Evolutionary conservation across 192 early-diverging fungal species (phyloP).

Genomic region (Nowakowskiella sp.): DNA sequence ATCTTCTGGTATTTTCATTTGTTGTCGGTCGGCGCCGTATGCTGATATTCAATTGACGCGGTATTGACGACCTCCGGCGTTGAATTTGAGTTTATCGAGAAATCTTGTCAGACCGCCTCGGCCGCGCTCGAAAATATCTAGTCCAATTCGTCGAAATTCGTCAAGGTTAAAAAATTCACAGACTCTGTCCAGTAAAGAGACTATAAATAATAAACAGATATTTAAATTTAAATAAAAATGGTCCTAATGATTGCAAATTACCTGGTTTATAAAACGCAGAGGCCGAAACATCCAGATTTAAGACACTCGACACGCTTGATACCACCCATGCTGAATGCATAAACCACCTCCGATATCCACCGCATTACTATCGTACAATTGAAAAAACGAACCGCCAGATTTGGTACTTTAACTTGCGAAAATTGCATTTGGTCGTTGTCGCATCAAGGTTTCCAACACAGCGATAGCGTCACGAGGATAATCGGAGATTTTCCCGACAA

Average conservation of each 20-base stretch:
- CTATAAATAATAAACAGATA: not conserved
- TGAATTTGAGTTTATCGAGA: not conserved
- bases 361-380: not conserved
- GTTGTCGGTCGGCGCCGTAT: not conserved
- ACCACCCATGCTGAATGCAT: not conserved
- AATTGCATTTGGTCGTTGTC: not conserved
- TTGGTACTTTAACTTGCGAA: not conserved
- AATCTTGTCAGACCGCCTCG: not conserved
- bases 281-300: not conserved
- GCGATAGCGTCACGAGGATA: not conserved
- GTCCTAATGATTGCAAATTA: too few species aligned
- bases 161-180: not conserved
- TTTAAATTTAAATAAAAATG: too few species aligned
- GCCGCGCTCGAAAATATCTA: not conserved
- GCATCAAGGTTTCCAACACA: not conserved
- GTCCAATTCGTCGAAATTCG: not conserved
- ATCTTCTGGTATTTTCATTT: not conserved
- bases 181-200: not conserved
- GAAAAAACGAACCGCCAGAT: not conserved
- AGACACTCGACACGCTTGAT: not conserved
- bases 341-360: not conserved
- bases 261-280: not conserved
- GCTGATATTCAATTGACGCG: not conserved
- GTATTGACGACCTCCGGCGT: not conserved
- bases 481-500: not conserved